Evolutionary conservation across 805 yeast species (phyloP).

Genomic region (Danielozyma ontarioensis): DNA sequence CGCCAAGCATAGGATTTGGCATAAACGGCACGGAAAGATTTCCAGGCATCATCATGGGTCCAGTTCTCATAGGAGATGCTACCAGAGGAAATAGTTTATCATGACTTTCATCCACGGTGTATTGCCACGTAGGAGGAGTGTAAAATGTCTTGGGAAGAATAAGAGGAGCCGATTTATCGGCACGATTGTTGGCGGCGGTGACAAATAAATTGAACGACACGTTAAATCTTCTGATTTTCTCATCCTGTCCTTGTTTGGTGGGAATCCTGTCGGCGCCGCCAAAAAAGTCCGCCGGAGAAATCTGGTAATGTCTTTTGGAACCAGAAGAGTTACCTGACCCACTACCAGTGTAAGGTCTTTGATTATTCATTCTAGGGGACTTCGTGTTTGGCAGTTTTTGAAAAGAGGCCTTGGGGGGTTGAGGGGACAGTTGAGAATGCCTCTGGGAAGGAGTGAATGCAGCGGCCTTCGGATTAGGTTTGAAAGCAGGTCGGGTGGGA

Average conservation of each 20-base stretch:
- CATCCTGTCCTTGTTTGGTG: constrained; percentile 29
- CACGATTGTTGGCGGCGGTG: constrained; percentile 34
- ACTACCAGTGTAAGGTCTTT: constrained; percentile 25
- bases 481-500: constrained; percentile 56
- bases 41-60: constrained; percentile 12
- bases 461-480: constrained; percentile 65
- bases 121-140: constrained; percentile 76
- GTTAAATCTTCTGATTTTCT: constrained; percentile 33
- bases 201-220: constrained; percentile 49
- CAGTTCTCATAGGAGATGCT: constrained; percentile 5
- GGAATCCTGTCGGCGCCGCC: constrained; percentile 36
- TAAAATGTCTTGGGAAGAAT: constrained; percentile 58
- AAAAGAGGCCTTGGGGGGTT: constrained; percentile 19
- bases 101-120: constrained; percentile 54
- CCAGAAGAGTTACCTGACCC: constrained; percentile 9
- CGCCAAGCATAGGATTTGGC: constrained; percentile 26
- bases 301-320: constrained; percentile 30
- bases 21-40: constrained; percentile 20
- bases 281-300: constrained; percentile 38
- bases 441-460: constrained; percentile 50
- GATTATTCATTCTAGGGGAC: constrained; percentile 29
- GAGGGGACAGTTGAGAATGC: constrained; percentile 20
- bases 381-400: constrained; percentile 22
- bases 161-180: constrained; percentile 15
- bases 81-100: constrained; percentile 45